These are phyloP conservation scores for Cadophora sp. DNA, from an alignment of 2,329 filamentous ascomycete genomes.

Conservation along the genomic window DNA sequence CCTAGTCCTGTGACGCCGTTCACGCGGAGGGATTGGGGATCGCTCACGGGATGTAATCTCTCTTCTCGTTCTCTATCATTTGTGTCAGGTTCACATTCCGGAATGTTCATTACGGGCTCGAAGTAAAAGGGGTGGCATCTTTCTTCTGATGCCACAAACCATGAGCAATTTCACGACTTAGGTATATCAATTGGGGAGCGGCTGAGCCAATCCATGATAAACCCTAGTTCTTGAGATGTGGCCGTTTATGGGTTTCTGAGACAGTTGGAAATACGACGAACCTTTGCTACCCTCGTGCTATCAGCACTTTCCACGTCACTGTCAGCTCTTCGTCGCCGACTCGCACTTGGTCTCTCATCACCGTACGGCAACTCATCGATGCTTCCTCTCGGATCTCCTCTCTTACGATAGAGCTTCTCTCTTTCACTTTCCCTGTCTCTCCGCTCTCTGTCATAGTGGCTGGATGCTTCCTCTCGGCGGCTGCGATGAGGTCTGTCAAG, in stretches of 20 bases:
- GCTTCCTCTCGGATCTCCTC: constrained; percentile 75
- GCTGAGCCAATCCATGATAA: constrained; percentile 2
- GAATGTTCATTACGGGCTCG: too few species aligned
- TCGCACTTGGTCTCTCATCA: constrained; percentile 68
- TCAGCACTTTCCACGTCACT: constrained; percentile 72
- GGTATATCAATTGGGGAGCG: constrained; percentile 1
- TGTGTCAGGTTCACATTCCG: constrained; percentile 14
- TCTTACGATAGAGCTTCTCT: constrained; percentile 85
- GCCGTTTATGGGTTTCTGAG: constrained; percentile 1
- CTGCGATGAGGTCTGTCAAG: constrained; percentile 51
- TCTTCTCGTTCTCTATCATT: constrained; percentile 60
- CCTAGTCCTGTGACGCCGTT: constrained; percentile 62
- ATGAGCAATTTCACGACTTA: background rate
- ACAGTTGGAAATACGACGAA: constrained; percentile 26
- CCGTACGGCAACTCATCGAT: constrained; percentile 93
- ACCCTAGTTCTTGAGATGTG: background rate
- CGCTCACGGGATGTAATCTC: constrained; percentile 65
- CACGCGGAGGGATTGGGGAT: constrained; percentile 59
- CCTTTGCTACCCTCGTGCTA: constrained; percentile 70
- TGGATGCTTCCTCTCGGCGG: constrained; percentile 65
- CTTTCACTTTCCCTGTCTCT: constrained; percentile 89
- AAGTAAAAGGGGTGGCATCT: background rate
- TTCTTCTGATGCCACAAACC: background rate
- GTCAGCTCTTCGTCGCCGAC: constrained; percentile 79
- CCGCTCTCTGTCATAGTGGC: constrained; percentile 84